Conservation (phyloP, 169 alveolate genomes). For the Cryptosporidium viatorum region DNA sequence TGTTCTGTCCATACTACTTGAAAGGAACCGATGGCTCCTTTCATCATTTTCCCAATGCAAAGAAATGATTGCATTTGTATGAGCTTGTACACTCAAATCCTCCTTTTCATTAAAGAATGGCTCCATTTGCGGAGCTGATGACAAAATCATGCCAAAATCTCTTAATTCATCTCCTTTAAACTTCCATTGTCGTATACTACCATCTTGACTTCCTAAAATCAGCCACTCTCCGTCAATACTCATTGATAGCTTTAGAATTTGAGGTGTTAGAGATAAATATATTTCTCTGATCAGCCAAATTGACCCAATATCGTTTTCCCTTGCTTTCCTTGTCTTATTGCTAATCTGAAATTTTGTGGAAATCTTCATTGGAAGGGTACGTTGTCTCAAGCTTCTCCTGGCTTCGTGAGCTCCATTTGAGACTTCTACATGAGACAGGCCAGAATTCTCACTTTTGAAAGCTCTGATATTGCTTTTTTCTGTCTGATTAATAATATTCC, state of each 20-base stretch:
- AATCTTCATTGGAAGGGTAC: constrained; percentile 46
- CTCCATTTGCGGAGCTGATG: constrained; percentile 8
- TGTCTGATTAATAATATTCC: neutral
- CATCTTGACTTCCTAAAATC: constrained; percentile 67
- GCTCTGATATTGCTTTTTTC: neutral
- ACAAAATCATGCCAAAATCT: neutral
- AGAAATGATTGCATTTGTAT: constrained; percentile 57
- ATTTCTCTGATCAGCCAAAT: constrained; percentile 64
- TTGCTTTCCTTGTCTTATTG: constrained; percentile 21
- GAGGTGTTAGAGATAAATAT: constrained; percentile 31
- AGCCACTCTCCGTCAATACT: constrained; percentile 67
- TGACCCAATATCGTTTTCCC: constrained; percentile 44
- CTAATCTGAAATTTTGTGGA: constrained; percentile 43
- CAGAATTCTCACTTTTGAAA: neutral
- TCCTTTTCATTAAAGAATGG: constrained; percentile 54
- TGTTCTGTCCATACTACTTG: constrained; percentile 74
- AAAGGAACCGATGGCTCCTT: constrained; percentile 28
- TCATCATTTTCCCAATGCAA: constrained; percentile 65
- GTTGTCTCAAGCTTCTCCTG: constrained; percentile 40
- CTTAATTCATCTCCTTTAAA: constrained; percentile 10
- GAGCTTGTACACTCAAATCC: constrained; percentile 32
- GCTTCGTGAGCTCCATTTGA: constrained; percentile 15
- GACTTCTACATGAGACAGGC: neutral
- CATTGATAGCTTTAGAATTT: constrained; percentile 42
- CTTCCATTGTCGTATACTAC: constrained; percentile 49